A percentile compares a stretch with the other conserved stretches of the same genome.
Evolutionary conservation across 108 stramenopile species (phyloP).

Genomic region (Discostella pseudostelligera): DNA sequence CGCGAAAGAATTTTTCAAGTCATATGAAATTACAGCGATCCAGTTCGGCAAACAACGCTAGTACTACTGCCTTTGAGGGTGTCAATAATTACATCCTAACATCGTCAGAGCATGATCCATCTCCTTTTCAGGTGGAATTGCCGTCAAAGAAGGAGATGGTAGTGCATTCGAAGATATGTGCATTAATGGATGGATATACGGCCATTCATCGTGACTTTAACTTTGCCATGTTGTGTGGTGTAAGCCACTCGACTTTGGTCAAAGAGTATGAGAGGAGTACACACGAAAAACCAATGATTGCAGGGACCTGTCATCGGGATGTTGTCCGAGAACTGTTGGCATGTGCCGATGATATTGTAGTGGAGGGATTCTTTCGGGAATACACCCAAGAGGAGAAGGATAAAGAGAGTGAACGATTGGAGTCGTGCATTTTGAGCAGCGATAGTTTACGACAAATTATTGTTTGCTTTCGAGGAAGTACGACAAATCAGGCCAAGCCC

Average conservation of each 20-base stretch:
- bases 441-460: conserved; percentile 62
- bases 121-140: conserved; percentile 68
- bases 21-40: conserved; percentile 13
- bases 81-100: conserved; percentile 32
- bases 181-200: conserved; percentile 60
- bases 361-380: conserved; percentile 56
- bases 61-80: conserved; percentile 17
- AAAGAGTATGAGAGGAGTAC: conserved; percentile 42
- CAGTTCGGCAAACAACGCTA: background rate
- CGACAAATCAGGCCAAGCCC: conserved; percentile 61
- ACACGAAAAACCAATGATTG: conserved; percentile 24
- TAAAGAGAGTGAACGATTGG: conserved; percentile 42
- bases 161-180: conserved; percentile 45
- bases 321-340: conserved; percentile 59
- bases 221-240: conserved; percentile 51
- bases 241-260: conserved; percentile 21
- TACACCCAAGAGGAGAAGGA: conserved; percentile 19
- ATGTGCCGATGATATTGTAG: conserved; percentile 54
- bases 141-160: conserved; percentile 55
- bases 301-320: conserved; percentile 52
- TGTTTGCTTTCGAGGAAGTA: conserved; percentile 70
- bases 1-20: conserved; percentile 29
- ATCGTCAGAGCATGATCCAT: conserved; percentile 57
- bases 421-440: conserved; percentile 64
- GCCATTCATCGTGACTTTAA: conserved; percentile 64